A percentile compares a stretch with the other conserved stretches of the same genome.
phyloP scores from a whole-genome alignment of 2,329 filamentous ascomycete genomes.

The Botrytis byssoidea region DNA sequence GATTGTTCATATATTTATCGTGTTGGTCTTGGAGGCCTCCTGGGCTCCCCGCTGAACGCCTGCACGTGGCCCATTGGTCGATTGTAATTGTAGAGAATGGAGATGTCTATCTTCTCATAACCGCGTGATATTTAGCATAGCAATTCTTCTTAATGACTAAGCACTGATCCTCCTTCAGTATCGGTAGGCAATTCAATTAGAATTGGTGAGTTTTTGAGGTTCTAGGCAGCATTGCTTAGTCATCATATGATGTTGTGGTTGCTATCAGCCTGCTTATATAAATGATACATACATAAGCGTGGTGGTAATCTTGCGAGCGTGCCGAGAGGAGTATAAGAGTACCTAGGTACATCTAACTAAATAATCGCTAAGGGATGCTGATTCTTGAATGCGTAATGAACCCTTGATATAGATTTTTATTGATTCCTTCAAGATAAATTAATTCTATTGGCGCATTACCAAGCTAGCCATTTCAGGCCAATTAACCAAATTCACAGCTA shows the following conservation, averaged over 20 bases:
- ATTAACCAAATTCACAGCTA: not conserved
- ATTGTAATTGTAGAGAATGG: not conserved
- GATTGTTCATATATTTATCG: not conserved
- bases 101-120: not conserved
- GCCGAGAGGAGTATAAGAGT: not conserved
- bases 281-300: not conserved
- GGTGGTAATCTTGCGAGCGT: not conserved
- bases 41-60: not conserved
- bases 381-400: not conserved
- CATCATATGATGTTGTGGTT: not conserved
- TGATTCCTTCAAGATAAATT: not conserved
- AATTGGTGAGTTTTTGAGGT: not conserved
- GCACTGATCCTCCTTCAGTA: not conserved
- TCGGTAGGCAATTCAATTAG: not conserved
- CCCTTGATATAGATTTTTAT: not conserved
- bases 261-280: not conserved
- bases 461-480: not conserved
- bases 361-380: not conserved
- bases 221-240: conserved; percentile 3
- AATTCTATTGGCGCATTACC: not conserved
- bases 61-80: not conserved
- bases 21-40: not conserved
- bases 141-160: not conserved
- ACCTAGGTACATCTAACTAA: not conserved
- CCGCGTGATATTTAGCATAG: not conserved